Evolutionary conservation across 1,139 yeast genomes (phyloP), one percentile per base, ranked within the genome.

Genomic region (Diutina pseudorugosa): DNA sequence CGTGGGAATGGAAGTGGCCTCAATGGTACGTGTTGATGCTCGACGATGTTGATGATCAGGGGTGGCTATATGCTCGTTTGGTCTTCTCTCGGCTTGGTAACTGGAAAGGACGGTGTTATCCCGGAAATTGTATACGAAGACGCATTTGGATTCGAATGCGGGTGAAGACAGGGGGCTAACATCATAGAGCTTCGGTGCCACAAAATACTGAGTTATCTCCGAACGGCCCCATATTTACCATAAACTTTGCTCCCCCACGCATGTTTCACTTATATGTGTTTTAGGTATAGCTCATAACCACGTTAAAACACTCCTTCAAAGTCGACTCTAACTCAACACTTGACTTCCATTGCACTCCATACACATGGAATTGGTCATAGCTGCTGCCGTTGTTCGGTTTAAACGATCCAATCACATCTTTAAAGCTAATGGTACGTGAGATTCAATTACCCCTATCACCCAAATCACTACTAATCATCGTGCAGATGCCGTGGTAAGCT

Each of bases 1-100:
- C 74, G 52, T 85, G 93, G 94, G 65, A 66, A 54, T 85, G 94
- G 94, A 62, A 68, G 25, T 85, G 94, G 94, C 72, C 73, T 41
- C 65, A 71, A 33, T 85, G 93, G 94, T 82, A 82, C 59, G 80
- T 83, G 11, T 73, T 83, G 57, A 85, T 85, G 94, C 67, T 77
- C 40, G 73, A 75, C 50, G 90, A 85, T 59, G 77, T 83, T 16
- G 94, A 85, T 62, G 89, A 83, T 57, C 85, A 82, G 57, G 94
- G 94, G 1, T 85, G 94, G 93, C 65, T 79, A 23, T 85, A 85
- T 61, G 75, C 84, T 42, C 66, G 71, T 57, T 56, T 72, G 2
- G 59, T 72, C 36, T 83, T 82, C 59, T 11, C 14, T 9, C 12
- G 33, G 20, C 61, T 60, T 7, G 55, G 54, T 11, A 64, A 70